Conservation (phyloP, 1,139 yeast species). For the Debaryomyces coudertii region DNA sequence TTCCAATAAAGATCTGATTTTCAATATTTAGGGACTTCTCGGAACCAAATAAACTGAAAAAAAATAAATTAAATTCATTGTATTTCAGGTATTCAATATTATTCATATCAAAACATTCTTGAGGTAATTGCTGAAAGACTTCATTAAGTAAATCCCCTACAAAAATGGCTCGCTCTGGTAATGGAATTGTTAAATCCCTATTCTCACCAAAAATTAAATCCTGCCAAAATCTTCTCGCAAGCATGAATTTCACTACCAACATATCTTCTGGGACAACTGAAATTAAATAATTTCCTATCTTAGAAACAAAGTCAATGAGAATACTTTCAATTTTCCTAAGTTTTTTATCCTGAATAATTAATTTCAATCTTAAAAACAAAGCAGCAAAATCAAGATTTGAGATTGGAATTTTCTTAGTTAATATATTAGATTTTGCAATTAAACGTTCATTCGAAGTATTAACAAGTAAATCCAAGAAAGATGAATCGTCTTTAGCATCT, state of each 20-base stretch:
- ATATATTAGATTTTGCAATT: conserved; percentile 12
- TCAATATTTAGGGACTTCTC: conserved; percentile 13
- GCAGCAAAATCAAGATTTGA: conserved; percentile 53
- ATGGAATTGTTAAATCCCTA: conserved; percentile 4
- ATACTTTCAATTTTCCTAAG: conserved; percentile 14
- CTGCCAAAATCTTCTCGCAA: conserved; percentile 23
- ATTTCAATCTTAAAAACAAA: conserved; percentile 39
- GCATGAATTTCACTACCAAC: conserved; percentile 20
- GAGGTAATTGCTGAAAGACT: conserved; percentile 36
- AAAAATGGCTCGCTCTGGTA: conserved; percentile 17
- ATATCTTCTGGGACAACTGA: conserved; percentile 18
- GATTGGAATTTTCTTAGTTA: conserved; percentile 38
- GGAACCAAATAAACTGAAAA: conserved; percentile 18
- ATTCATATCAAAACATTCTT: conserved; percentile 8
- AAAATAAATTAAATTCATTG: conserved; percentile 15
- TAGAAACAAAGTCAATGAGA: conserved; percentile 28
- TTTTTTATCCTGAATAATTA: conserved; percentile 26
- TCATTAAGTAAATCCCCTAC: conserved; percentile 40
- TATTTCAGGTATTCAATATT: conserved; percentile 14
- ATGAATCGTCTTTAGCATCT: neutral
- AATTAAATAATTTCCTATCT: conserved; percentile 46
- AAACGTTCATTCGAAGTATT: conserved; percentile 26
- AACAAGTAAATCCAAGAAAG: conserved; percentile 27
- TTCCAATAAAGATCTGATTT: conserved; percentile 20
- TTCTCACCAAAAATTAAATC: conserved; percentile 11